These are phyloP conservation scores for Polyporus tsugae DNA, from an alignment of 1,284 basidiomycete species.

Conservation along the genomic window DNA sequence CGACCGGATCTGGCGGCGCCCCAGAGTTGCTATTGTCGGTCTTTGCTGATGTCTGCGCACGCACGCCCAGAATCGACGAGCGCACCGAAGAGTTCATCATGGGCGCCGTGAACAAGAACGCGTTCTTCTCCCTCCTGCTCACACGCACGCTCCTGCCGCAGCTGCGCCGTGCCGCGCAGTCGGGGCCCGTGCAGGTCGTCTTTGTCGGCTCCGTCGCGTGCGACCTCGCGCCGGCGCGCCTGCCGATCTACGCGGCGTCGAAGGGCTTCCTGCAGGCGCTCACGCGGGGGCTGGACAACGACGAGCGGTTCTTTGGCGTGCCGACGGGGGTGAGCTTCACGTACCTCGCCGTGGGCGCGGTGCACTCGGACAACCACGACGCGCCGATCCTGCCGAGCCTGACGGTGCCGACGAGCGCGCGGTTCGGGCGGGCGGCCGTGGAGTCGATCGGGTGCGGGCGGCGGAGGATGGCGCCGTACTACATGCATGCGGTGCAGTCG, in stretches of 20 bases:
- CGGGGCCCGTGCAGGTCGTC: slow-evolving; percentile 36
- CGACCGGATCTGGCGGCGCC: not conserved
- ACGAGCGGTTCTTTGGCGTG: slow-evolving; percentile 35
- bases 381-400: slow-evolving; percentile 20
- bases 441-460: slow-evolving; percentile 33
- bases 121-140: slow-evolving; percentile 40
- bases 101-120: slow-evolving; percentile 33
- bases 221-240: slow-evolving; percentile 35
- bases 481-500: slow-evolving; percentile 28
- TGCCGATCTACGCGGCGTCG: slow-evolving; percentile 37
- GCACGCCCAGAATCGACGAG: slow-evolving; percentile 33
- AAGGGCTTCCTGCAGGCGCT: slow-evolving; percentile 39
- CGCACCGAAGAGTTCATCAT: slow-evolving; percentile 33
- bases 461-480: slow-evolving; percentile 31
- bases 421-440: slow-evolving; percentile 33
- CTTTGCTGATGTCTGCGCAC: not conserved
- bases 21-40: too few species aligned
- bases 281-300: slow-evolving; percentile 36
- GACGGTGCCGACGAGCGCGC: slow-evolving; percentile 30
- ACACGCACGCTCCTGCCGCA: slow-evolving; percentile 39
- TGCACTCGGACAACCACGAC: slow-evolving; percentile 30
- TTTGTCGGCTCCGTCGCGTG: slow-evolving; percentile 39
- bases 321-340: slow-evolving; percentile 37
- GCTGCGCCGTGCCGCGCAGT: slow-evolving; percentile 34
- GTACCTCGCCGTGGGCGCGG: slow-evolving; percentile 36